Base-by-base conservation (phyloP, 768 basidiomycete genomes). In the Leccinum variicolor region DNA sequence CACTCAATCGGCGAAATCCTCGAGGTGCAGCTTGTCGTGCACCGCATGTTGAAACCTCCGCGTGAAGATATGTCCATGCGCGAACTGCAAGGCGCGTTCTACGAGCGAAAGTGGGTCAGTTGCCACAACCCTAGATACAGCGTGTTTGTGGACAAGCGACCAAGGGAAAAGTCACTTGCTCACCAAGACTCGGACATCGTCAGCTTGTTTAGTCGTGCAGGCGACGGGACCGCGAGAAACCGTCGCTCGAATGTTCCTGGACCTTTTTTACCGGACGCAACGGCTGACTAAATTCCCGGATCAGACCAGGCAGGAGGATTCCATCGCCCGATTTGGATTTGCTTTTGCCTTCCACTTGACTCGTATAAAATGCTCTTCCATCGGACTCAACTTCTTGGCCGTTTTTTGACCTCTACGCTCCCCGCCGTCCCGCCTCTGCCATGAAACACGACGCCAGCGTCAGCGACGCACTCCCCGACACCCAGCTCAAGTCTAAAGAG, bases 191-290 rank as follows among this genome's bases (percentile, higher is more conserved):
- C 29, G 31, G 6, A 29, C 54, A 45, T 25, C 14, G 58, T 66
- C 58, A 67, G 47, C 25, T 4, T 9, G 52, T 60, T 67, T 67
- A 62, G 65, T 64, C 64, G 65, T 60, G 0, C 6, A 5, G 55
- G 52, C 59, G 59, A 36, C 23, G 25, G 25, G 39, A 62, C 19
- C 54, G 46, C 53, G 41, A 39, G 57, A 59, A 50, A 43, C 0
- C 4, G 0, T n/a, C 9, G 39, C 4, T 39, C 33, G 8, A 26
- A 48, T 48, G 26, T 23, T 23, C 23, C 23, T 23, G 23, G 23
- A 23, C n/a, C n/a, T n/a, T n/a, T 41, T n/a, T 19, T n/a, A 41
- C 39, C 15, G 15, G 19, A 8, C 36, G 15, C 15, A 19, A 47
- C n/a, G 26, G 25, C 25, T 48, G 25, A 48, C 47, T 48, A 48